Percentiles rank a stretch among this genome's conserved stretches.
Evolutionary conservation across 768 basidiomycete species (phyloP).

Genomic region (Nevesoporus exiguus): DNA sequence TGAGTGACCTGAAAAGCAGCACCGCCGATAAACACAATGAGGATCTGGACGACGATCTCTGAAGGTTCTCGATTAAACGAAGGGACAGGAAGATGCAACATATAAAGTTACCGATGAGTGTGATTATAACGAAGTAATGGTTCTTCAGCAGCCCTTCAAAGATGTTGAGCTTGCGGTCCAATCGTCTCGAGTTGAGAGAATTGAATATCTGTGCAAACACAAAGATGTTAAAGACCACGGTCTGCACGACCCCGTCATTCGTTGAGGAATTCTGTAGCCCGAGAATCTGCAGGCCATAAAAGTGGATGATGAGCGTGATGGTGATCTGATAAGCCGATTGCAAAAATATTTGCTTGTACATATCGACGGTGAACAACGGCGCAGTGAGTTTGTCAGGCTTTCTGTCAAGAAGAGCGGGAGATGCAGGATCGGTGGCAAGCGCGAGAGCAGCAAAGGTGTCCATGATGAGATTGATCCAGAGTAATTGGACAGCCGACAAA

Average conservation of each 20-base stretch:
- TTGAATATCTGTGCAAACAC: slow-evolving; percentile 98
- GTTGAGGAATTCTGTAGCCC: slow-evolving; percentile 40
- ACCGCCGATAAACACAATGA: slow-evolving; percentile 90
- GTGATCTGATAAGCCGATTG: slow-evolving; percentile 86
- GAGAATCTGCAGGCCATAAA: slow-evolving; percentile 71
- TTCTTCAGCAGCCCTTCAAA: slow-evolving; percentile 81
- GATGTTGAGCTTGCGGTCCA: slow-evolving; percentile 85
- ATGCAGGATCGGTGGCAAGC: slow-evolving; percentile 94
- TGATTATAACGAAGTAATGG: slow-evolving; percentile 81
- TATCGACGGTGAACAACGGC: slow-evolving; percentile 86
- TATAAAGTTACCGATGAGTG: slow-evolving; percentile 65
- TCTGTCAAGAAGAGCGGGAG: slow-evolving; percentile 73
- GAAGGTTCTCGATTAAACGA: slow-evolving; percentile 8
- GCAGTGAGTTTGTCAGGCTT: slow-evolving; percentile 88
- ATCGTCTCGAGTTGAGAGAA: slow-evolving; percentile 84
- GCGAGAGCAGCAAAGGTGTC: slow-evolving; percentile 98
- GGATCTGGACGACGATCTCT: slow-evolving; percentile 85
- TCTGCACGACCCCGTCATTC: slow-evolving; percentile 56
- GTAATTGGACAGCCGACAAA: slow-evolving; percentile 91
- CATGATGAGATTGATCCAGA: slow-evolving; percentile 99
- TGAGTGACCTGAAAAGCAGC: slow-evolving; percentile 86
- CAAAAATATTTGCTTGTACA: slow-evolving; percentile 94
- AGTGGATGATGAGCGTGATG: slow-evolving; percentile 87
- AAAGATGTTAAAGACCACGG: slow-evolving; percentile 96
- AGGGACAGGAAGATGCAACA: neutral